Evolutionary conservation across 2,329 filamentous ascomycete genomes (phyloP).

Genomic region (Dactylella cylindrospora): DNA sequence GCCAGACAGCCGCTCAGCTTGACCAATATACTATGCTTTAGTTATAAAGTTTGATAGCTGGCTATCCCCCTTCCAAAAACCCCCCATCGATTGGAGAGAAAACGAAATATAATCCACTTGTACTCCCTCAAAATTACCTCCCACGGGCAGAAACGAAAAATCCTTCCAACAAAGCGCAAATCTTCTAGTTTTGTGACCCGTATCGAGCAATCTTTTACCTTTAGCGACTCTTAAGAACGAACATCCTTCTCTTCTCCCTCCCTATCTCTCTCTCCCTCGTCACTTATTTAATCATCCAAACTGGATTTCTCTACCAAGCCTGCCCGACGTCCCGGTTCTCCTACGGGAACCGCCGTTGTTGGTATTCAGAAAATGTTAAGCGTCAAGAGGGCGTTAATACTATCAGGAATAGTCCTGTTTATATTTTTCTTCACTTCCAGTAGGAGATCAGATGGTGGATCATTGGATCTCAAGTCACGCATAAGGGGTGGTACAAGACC

Average conservation of each 20-base stretch:
- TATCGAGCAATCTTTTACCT: no score
- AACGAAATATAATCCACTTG: conserved; percentile 3
- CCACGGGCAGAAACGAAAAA: conserved; percentile 3
- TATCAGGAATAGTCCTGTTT: conserved; percentile 34
- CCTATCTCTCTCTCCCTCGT: not conserved
- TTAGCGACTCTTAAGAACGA: no score
- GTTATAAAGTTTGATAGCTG: conserved; percentile 27
- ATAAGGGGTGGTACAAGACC: conserved; percentile 36
- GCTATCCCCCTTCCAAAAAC: conserved; percentile 42
- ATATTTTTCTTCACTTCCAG: conserved; percentile 41
- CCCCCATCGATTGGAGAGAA: no score
- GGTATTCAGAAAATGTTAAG: conserved; percentile 26
- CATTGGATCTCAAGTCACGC: conserved; percentile 7
- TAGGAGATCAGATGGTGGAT: conserved; percentile 10
- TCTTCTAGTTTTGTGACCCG: no score
- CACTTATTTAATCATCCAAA: conserved; percentile 11
- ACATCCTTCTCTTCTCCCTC: not conserved
- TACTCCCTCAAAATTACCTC: conserved; percentile 5
- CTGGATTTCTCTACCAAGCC: conserved; percentile 40
- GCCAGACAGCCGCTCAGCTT: no score
- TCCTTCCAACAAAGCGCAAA: conserved; percentile 1
- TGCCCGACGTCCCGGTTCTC: conserved; percentile 12
- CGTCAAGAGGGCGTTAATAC: conserved; percentile 34
- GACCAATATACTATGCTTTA: conserved; percentile 1
- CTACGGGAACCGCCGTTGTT: conserved; percentile 24